Base-by-base conservation (phyloP, 2,329 filamentous ascomycete genomes). In the Tolypocladium nubicola region DNA sequence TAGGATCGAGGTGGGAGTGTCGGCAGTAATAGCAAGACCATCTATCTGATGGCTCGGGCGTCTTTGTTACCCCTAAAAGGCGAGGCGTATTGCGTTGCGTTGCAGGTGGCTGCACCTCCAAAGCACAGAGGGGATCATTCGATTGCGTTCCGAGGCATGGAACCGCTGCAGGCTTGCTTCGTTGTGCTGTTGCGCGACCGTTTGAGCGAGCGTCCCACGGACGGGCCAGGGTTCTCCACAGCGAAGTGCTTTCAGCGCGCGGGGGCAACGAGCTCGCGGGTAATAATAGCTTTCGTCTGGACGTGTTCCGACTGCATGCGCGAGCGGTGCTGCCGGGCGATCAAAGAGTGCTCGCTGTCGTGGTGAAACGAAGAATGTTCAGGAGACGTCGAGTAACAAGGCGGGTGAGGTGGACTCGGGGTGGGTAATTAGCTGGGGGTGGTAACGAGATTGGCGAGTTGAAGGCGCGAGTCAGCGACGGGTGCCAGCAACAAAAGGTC, bases 1-100 rank as follows among this genome's bases (percentile, higher is more conserved):
- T n/a, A 35, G 33, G 52, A 58, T 40, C 52, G 61, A 61, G 64
- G 59, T 58, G 13, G 6, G 16, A 54, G 19, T 38, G 38, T 43
- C 11, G 38, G 16, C 37, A 8, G 38, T 43, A 43, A 54, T 41
- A 54, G n/a, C 52, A 33, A 43, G 26, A 43, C 26, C 52, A 54
- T 54, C 38, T n/a, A 54, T 54, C 38, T n/a, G 47, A 16, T 19
- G 19, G 30, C 30, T 52, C 11, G 30, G 47, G 30, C 11, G 30
- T 37, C 26, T 6, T n/a, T 52, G 19, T 37, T 14, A 47, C 21
- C 43, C 21, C 11, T 26, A 13, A 14, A 26, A 26, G n/a, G 14
- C 3, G 47, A 52, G 19, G 30, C 19, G 30, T 35, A 11, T 4
- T 37, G 19, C 19, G 30, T 13, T 21, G 47, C 37, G 47, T 37